phyloP scores from a whole-genome alignment of 75 land plant species.

The Isoetes taiwanensis region DNA sequence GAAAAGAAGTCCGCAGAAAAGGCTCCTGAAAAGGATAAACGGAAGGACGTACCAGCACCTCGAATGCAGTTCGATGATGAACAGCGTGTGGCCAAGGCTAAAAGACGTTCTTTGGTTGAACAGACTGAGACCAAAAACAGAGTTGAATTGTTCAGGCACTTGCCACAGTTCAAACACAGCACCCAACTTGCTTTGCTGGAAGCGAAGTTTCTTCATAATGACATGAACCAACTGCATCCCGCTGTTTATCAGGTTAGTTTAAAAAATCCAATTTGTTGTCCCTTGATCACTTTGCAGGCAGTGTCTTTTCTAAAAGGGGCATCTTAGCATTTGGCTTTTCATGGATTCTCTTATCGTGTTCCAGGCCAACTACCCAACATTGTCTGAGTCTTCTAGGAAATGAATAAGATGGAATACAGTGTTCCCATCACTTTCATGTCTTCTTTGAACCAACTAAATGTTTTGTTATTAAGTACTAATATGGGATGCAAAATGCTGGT shows the following conservation, averaged over 20 bases:
- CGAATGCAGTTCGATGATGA: constrained; percentile 96
- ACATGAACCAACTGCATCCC: constrained; percentile 59
- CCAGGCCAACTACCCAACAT: too few species aligned
- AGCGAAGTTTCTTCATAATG: constrained; percentile 78
- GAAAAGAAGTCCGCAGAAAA: constrained; percentile 53
- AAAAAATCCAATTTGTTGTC: not conserved
- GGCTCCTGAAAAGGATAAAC: constrained; percentile 60
- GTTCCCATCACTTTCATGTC: too few species aligned
- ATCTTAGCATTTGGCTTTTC: not conserved
- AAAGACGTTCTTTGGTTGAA: constrained; percentile 61
- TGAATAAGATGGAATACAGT: too few species aligned
- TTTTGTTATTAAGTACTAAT: too few species aligned
- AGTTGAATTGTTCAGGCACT: constrained; percentile 88
- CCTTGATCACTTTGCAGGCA: not conserved
- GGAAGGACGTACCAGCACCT: constrained; percentile 88
- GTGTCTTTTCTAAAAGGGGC: not conserved
- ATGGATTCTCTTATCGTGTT: too few species aligned
- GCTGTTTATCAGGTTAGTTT: constrained; percentile 74
- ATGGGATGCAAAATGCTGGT: too few species aligned
- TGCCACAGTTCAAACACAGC: constrained; percentile 88
- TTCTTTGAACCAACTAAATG: too few species aligned
- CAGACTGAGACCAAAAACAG: constrained; percentile 82
- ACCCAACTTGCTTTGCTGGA: constrained; percentile 73
- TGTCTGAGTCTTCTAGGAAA: too few species aligned
- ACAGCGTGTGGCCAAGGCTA: constrained; percentile 74